Base-by-base conservation (phyloP, 1,284 basidiomycete species). In the Bondarzewia mesenterica region DNA sequence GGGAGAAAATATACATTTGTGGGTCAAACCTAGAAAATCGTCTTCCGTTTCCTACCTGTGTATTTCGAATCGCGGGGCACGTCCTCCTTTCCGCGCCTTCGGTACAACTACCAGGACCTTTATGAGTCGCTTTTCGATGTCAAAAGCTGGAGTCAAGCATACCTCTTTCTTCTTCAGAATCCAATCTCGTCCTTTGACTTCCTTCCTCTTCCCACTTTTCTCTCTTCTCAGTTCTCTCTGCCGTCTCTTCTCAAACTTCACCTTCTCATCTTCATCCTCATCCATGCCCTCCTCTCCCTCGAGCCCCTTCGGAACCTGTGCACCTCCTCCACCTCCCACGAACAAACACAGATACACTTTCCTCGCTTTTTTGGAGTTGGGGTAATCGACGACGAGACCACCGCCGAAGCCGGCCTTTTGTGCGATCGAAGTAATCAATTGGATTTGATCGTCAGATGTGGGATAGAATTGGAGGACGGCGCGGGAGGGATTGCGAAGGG, bases 391-490 rank as follows among this genome's bases (percentile, higher is more conserved):
- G 20, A 99, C 89, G 26, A 99, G 68, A 54, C 96, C 96, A 51
- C 96, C 96, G 5, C 94, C 93, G 63, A 99, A 99, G 0, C 96
- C 96, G 5, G 96, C 93, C 53, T 82, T 85, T 59, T 94, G 93
- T 1, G 96, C 96, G 56, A 86, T 87, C 4, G 85, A 83, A 43
- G 95, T 98, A 62, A 99, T 95, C 51, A 99, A 81, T 57, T 89
- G 87, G 57, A 97, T 85, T 69, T 98, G 94, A 63, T 97, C 92
- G 67, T 98, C 94, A 2, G 87, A 90, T 2, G 88, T 85, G 7
- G 93, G 94, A 66, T 98, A 98, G 65, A 97, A 97, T 60, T 97
- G 93, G 57, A 99, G 83, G 10, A 99, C 80, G 3, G 93, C 96
- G 20, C 96, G 81, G 0, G 93, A 90, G 3, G 94, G 94, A 63